Percentiles rank a stretch among this genome's conserved stretches.
phyloP scores from a whole-genome alignment of 352 stramenopile species.

The Pythium pyrilobum region DNA sequence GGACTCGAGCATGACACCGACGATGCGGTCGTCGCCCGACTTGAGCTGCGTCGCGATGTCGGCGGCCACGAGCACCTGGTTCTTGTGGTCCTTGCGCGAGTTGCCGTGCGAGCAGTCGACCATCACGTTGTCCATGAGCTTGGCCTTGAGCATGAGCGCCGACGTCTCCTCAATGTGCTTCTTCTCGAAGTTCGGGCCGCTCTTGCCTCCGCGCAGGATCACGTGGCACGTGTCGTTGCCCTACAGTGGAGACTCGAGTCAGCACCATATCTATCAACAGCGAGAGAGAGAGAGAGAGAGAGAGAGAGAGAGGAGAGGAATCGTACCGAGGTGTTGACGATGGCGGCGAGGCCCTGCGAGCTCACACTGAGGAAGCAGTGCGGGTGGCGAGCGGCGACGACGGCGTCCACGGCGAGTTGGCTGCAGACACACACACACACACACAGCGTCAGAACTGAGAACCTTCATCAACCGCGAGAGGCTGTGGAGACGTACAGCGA shows the following conservation, averaged over 20 bases:
- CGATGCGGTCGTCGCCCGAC: conserved; percentile 66
- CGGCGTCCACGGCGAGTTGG: conserved; percentile 81
- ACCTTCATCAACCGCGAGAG: too few relatives aligned
- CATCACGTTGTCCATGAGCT: conserved; percentile 83
- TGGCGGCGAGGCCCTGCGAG: conserved; percentile 80
- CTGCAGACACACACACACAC: conserved; percentile 9
- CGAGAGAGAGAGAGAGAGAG: neutral
- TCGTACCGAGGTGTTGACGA: conserved; percentile 72
- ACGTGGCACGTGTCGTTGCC: conserved; percentile 87
- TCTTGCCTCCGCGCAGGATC: conserved; percentile 85
- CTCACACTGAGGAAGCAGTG: conserved; percentile 88
- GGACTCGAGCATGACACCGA: conserved; percentile 88
- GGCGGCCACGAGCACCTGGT: conserved; percentile 71
- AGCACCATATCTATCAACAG: neutral
- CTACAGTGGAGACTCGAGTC: conserved; percentile 2
- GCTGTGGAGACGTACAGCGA: conserved; percentile 63
- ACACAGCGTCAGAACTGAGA: too few relatives aligned
- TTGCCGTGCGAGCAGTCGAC: conserved; percentile 90
- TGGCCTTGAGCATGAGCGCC: conserved; percentile 79
- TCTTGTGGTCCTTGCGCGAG: conserved; percentile 87
- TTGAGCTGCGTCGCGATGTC: conserved; percentile 72
- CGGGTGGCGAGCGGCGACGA: conserved; percentile 73
- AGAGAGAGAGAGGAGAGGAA: neutral
- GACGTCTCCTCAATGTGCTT: conserved; percentile 79
- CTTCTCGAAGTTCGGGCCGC: conserved; percentile 80